A percentile compares a stretch with the other conserved stretches of the same genome.
Evolutionary conservation across 2,329 filamentous ascomycete species (phyloP).

Genomic region (Cladophialophora exuberans): DNA sequence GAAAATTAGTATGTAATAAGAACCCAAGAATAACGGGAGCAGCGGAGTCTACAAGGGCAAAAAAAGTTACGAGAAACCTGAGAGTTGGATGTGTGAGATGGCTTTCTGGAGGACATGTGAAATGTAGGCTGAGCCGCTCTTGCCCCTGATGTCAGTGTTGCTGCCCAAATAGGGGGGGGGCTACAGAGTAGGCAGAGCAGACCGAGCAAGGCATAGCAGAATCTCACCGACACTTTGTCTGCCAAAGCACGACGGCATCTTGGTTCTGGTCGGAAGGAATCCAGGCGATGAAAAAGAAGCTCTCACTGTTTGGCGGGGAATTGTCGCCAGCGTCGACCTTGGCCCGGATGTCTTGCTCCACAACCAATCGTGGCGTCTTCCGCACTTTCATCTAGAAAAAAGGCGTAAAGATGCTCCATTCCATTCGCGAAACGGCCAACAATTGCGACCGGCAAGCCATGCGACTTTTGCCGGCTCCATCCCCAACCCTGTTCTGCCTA

Average conservation of each 20-base stretch:
- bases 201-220: no score
- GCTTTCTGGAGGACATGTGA: conserved; percentile 1
- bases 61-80: conserved; percentile 5
- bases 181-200: no score
- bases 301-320: conserved; percentile 8
- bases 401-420: background rate
- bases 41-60: conserved; percentile 16
- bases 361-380: conserved; percentile 15
- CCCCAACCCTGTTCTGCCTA: no score
- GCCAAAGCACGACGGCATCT: background rate
- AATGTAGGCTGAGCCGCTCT: conserved; percentile 1
- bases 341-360: conserved; percentile 5
- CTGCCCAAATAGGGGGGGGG: no score
- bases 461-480: background rate
- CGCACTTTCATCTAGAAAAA: background rate
- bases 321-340: conserved; percentile 7
- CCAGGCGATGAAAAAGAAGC: conserved; percentile 4
- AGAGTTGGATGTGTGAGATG: background rate
- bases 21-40: conserved; percentile 26
- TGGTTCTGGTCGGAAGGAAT: conserved; percentile 5
- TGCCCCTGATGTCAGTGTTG: conserved; percentile 1
- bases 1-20: conserved; percentile 28
- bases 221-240: conserved; percentile 22
- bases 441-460: background rate
- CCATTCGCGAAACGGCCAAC: background rate